Base-by-base conservation (phyloP, 78 protist species). In the Dictyostelium intermedium region DNA sequence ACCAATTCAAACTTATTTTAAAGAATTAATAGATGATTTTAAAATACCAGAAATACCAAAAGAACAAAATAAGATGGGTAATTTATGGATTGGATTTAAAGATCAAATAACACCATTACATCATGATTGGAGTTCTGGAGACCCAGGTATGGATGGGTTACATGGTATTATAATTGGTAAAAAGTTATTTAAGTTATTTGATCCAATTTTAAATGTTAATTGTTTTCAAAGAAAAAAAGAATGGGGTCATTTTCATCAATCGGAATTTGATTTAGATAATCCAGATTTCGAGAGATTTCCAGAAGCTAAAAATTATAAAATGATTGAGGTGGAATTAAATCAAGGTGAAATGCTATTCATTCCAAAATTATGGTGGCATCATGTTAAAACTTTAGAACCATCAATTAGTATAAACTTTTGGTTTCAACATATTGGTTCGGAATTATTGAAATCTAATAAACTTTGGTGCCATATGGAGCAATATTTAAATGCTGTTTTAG, bases 331-430 rank as follows among this genome's bases (percentile, higher is more conserved):
- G 30, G 41, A 60, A 8, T 61, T 96, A 7, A 47, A 78, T 5
- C 84, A 70, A 25, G 97, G 97, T 23, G 96, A 96, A 25, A 61
- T 83, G 47, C 83, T 96, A 16, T 96, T 81, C 69, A 91, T 96
- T 5, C 97, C 97, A 18, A 91, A 91, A n/a, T 60, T 85, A n/a
- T 96, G 97, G 97, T 96, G 97, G 97, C 97, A 96, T 45, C 66
- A 96, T 41, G 97, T 96, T 0, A 63, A 20, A 45, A 83, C 92
- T 8, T 14, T 56, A 25, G 85, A 82, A 32, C 95, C 53, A 16
- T 82, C 89, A 34, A 77, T 91, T 7, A 77, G 92, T 6, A 9
- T 96, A 30, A 96, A 96, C 41, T 96, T 96, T 85, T 96, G 97
- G 97, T 96, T 93, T 30, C 96, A 93, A 37, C 82, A 83, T 27